Base-by-base conservation (phyloP, 2,329 filamentous ascomycete species). In the Sporothrix mexicana region DNA sequence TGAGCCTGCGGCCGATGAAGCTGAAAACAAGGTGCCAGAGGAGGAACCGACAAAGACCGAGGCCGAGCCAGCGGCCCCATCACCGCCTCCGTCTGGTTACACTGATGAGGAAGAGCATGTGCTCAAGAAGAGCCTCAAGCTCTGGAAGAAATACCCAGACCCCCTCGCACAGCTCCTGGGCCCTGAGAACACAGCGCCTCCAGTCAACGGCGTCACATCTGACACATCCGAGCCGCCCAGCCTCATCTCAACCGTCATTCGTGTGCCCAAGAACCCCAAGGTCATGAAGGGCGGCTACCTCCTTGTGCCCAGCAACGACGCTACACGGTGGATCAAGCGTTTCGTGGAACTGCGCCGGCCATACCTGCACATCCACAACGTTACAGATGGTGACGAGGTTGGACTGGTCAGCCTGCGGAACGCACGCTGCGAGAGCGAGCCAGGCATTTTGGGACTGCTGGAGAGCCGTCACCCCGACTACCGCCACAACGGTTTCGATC, bases 291-390 rank as follows among this genome's bases (percentile, higher is more conserved):
- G 93, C 17, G 95, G 95, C 17, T 97, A 96, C 80, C 88, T 99
- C 17, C 86, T 98, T 59, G 93, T 93, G 2, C 94, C 94, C 0
- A 94, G 94, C 78, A 91, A 90, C 72, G 91, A 93, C 71, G 93
- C 91, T 49, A 92, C 91, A 25, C 89, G 92, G 74, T 99, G 96
- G 96, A 88, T 96, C 41, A 93, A 95, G 77, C 91, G 95, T 57
- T 98, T 97, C 79, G 93, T 98, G 68, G 96, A 99, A 82, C 88
- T 99, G 41, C 90, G 96, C 45, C 88, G 92, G 70, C 96, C 96
- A 0, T 99, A 98, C 80, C 86, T 99, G 70, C 94, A 98, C 81
- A 89, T 99, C 49, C 93, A 98, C 82, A 92, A 90, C 30, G 91
- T 92, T 0, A 90, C 91, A 0, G 93, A 97, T 55, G 95, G 95